Percentiles rank a stretch among this genome's conserved stretches.
phyloP scores from a whole-genome alignment of 306 rosid species.

The Prunus armeniaca region DNA sequence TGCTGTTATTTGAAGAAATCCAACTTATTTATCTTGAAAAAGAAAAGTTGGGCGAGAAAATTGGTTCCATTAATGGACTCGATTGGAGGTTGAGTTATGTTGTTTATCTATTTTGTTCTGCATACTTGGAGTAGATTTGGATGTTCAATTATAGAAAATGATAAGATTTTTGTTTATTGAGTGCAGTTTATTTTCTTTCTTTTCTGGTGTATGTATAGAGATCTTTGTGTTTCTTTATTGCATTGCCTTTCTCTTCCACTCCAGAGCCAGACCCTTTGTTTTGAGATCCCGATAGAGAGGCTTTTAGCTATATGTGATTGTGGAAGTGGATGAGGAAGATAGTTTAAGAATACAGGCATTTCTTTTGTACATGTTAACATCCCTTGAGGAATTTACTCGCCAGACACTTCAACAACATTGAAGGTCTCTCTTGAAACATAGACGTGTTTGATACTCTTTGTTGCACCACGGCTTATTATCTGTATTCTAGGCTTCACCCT shows the following conservation, averaged over 20 bases:
- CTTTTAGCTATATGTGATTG: neutral
- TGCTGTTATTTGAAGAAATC: neutral
- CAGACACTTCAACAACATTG: neutral
- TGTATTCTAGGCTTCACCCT: neutral
- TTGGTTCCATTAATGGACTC: neutral
- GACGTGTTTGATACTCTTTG: neutral
- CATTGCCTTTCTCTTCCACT: neutral
- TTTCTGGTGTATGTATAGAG: neutral
- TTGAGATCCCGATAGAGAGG: neutral
- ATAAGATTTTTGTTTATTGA: neutral
- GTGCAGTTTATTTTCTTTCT: neutral
- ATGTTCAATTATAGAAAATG: neutral
- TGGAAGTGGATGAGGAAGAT: neutral
- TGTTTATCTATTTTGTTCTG: slow-evolving; percentile 1
- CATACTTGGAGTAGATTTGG: slow-evolving; percentile 1
- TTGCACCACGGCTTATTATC: neutral
- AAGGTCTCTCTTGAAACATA: neutral
- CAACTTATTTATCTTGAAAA: neutral
- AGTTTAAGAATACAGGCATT: neutral
- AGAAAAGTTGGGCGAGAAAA: neutral
- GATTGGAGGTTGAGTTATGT: neutral
- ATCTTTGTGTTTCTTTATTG: neutral
- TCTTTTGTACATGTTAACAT: neutral
- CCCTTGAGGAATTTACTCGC: neutral
- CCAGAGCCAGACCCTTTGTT: neutral